phyloP scores from a whole-genome alignment of 1,139 yeast genomes.

The Maudiozyma humilis region DNA sequence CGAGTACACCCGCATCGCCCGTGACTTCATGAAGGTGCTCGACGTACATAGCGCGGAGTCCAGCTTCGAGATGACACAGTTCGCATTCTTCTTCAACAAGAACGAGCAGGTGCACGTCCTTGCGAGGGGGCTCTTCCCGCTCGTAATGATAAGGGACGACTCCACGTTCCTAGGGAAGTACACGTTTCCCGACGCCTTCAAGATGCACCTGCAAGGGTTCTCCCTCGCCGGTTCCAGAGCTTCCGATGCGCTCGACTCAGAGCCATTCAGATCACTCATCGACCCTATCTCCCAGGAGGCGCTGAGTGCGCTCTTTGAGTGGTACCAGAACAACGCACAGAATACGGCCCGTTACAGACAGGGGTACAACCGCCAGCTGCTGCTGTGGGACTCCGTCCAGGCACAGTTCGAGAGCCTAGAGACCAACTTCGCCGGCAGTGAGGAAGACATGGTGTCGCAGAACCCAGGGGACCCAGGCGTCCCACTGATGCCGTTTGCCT shows the following conservation, averaged over 20 bases:
- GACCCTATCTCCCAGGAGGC: slow-evolving; percentile 21
- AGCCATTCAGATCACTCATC: slow-evolving; percentile 14
- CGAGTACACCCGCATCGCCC: slow-evolving; percentile 22
- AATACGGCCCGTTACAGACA: slow-evolving; percentile 83
- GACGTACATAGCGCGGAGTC: slow-evolving; percentile 35
- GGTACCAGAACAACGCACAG: slow-evolving; percentile 51
- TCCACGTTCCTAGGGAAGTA: slow-evolving; percentile 41
- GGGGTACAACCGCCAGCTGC: slow-evolving; percentile 45
- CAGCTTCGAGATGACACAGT: slow-evolving; percentile 27
- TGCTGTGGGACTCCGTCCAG: slow-evolving; percentile 74
- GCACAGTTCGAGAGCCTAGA: slow-evolving; percentile 55
- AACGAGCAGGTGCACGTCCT: slow-evolving; percentile 40
- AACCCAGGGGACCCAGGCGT: slow-evolving; percentile 13
- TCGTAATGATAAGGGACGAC: slow-evolving; percentile 54
- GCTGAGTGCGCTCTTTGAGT: slow-evolving; percentile 42
- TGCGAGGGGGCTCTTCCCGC: slow-evolving; percentile 53
- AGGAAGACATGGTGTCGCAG: slow-evolving; percentile 20
- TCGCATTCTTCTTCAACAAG: slow-evolving; percentile 30
- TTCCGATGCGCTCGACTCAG: slow-evolving; percentile 8
- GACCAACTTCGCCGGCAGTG: slow-evolving; percentile 23
- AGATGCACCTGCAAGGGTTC: slow-evolving; percentile 29
- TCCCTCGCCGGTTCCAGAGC: slow-evolving; percentile 31
- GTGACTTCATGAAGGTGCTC: slow-evolving; percentile 32
- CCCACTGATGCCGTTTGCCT: slow-evolving; percentile 45
- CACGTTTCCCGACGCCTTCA: slow-evolving; percentile 26